Evolutionary conservation across 1,139 yeast genomes (phyloP).

Genomic region (Yamadazyma friedrichii): DNA sequence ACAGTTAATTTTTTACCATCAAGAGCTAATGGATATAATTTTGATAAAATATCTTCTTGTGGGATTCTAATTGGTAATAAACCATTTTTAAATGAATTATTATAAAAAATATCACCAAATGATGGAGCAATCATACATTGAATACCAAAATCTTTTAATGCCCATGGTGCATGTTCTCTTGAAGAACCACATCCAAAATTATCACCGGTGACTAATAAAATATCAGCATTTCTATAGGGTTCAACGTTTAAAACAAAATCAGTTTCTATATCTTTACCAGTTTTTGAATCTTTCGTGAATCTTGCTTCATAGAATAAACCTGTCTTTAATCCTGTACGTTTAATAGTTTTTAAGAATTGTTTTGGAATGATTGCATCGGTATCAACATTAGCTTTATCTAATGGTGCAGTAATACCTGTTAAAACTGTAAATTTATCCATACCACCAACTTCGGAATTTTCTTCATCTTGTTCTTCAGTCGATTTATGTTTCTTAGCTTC

Average conservation of each 20-base stretch:
- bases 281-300: conserved; percentile 55
- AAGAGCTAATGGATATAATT: conserved; percentile 76
- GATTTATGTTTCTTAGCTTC: conserved; percentile 25
- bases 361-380: conserved; percentile 98
- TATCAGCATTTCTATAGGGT: conserved; percentile 77
- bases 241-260: conserved; percentile 85
- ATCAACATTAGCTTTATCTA: conserved; percentile 92
- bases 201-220: conserved; percentile 89
- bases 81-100: conserved; percentile 94
- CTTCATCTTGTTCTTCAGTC: conserved; percentile 18
- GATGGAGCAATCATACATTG: conserved; percentile 95
- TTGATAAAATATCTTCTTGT: conserved; percentile 65
- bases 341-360: conserved; percentile 94
- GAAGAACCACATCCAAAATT: conserved; percentile 99
- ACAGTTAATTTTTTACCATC: conserved; percentile 71
- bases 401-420: conserved; percentile 88
- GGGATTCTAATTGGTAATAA: conserved; percentile 86
- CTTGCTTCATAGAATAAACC: conserved; percentile 93
- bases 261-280: conserved; percentile 77
- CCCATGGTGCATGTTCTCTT: conserved; percentile 99
- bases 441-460: conserved; percentile 33
- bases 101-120: conserved; percentile 96
- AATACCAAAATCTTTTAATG: conserved; percentile 94
- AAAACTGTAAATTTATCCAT: conserved; percentile 76
- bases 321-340: conserved; percentile 86